Percentiles rank a stretch among this genome's conserved stretches.
phyloP scores from a whole-genome alignment of 2,329 filamentous ascomycete genomes.

The Botryotinia convoluta region DNA sequence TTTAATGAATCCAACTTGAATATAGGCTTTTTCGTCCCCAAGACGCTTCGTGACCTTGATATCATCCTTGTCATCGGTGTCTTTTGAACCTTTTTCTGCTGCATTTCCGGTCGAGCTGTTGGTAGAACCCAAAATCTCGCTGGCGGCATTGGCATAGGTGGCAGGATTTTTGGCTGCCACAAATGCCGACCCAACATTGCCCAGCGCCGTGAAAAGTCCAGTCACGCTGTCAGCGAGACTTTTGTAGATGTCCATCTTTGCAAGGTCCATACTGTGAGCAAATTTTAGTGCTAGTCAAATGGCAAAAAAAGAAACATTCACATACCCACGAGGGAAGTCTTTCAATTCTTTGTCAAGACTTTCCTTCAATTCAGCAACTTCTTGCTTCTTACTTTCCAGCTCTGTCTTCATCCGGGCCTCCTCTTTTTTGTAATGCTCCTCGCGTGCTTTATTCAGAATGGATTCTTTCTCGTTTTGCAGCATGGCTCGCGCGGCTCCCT shows the following conservation, averaged over 20 bases:
- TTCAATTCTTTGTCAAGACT: neutral
- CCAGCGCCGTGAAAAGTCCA: neutral
- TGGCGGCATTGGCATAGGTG: neutral
- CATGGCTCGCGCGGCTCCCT: no score
- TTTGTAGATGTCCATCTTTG: neutral
- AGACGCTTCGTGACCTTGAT: neutral
- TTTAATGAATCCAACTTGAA: neutral
- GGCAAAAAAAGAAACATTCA: neutral
- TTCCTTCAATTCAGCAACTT: neutral
- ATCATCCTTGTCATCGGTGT: neutral
- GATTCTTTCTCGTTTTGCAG: no score
- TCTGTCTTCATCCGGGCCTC: neutral
- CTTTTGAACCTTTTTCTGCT: neutral
- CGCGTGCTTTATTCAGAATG: no score
- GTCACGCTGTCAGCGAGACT: neutral
- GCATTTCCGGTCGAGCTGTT: accelerated
- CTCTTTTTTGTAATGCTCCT: no score
- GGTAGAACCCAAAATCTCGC: neutral
- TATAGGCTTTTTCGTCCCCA: neutral
- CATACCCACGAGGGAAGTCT: neutral
- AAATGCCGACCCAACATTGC: neutral
- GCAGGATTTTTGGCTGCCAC: neutral
- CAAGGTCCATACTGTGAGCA: neutral
- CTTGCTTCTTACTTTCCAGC: neutral
- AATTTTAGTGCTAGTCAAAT: neutral